These are phyloP conservation scores for Candida parachauliodes DNA, from an alignment of 805 yeast genomes.

Conservation along the genomic window DNA sequence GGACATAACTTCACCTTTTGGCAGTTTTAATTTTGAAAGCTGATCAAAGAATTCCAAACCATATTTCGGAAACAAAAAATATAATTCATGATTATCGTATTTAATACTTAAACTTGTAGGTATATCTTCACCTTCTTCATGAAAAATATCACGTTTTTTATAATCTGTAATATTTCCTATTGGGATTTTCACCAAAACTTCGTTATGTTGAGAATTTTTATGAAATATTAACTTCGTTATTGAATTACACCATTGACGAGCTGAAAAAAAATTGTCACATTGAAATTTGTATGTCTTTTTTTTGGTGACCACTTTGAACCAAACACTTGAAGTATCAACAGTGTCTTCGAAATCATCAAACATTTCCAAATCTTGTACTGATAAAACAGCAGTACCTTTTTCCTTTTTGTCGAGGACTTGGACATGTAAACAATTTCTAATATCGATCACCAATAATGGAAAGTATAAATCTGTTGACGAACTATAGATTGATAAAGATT, in stretches of 20 bases:
- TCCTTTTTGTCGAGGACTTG: slow-evolving; percentile 41
- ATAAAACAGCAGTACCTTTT: slow-evolving; percentile 8
- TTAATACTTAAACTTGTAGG: slow-evolving; percentile 48
- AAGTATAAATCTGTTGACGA: slow-evolving; percentile 80
- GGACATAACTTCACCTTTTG: neutral
- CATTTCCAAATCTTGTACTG: slow-evolving; percentile 6
- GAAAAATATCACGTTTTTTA: slow-evolving; percentile 39
- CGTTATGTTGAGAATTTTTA: slow-evolving; percentile 65
- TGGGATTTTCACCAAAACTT: slow-evolving; percentile 77
- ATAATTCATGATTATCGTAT: slow-evolving; percentile 67
- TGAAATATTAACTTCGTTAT: slow-evolving; percentile 72
- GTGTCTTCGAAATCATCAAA: slow-evolving; percentile 22
- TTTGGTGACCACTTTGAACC: slow-evolving; percentile 60
- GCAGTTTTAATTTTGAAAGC: slow-evolving; percentile 15
- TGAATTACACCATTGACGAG: slow-evolving; percentile 75
- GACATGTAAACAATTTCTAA: slow-evolving; percentile 58
- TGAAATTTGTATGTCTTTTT: slow-evolving; percentile 56
- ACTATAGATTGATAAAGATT: slow-evolving; percentile 63
- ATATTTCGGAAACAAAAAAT: slow-evolving; percentile 60
- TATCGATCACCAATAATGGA: slow-evolving; percentile 72
- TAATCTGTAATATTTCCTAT: slow-evolving; percentile 60
- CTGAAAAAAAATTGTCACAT: slow-evolving; percentile 70
- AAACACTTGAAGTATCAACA: slow-evolving; percentile 31
- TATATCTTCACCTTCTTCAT: slow-evolving; percentile 12
- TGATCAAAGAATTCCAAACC: slow-evolving; percentile 42